Evolutionary conservation across 495 filamentous ascomycete species (phyloP).

Genomic region (Podospora australis): DNA sequence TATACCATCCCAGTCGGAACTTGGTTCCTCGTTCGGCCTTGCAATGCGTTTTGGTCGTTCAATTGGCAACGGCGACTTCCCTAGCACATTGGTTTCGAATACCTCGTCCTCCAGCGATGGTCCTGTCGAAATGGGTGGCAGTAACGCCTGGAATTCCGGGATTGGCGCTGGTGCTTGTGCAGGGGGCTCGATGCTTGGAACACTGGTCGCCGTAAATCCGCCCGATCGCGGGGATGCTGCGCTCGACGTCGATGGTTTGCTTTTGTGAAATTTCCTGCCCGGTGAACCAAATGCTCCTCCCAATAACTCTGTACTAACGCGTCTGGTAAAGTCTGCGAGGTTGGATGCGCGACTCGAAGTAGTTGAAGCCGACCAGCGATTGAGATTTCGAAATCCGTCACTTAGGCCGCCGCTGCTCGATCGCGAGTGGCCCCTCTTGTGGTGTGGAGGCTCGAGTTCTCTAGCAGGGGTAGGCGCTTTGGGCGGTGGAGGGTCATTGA

Average conservation of each 20-base stretch:
- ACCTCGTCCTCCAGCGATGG: slow-evolving; percentile 33
- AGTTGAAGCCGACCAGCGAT: slow-evolving; percentile 79
- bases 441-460: slow-evolving; percentile 21
- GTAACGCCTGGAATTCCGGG: slow-evolving; percentile 27
- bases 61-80: slow-evolving; percentile 4
- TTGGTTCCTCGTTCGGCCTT: slow-evolving; percentile 12
- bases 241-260: slow-evolving; percentile 23
- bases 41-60: slow-evolving; percentile 5
- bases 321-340: slow-evolving; percentile 49
- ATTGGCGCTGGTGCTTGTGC: slow-evolving; percentile 14
- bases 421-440: slow-evolving; percentile 34
- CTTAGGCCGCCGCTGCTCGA: slow-evolving; percentile 43
- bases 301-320: slow-evolving; percentile 42
- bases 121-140: slow-evolving; percentile 33
- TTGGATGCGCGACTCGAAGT: slow-evolving; percentile 59
- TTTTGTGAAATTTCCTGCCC: slow-evolving; percentile 23
- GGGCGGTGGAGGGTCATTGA: slow-evolving; percentile 25
- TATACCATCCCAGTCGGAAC: slow-evolving; percentile 22
- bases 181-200: slow-evolving; percentile 17
- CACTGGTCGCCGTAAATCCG: neutral
- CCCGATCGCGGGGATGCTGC: slow-evolving; percentile 18
- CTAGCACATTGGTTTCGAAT: slow-evolving; percentile 20
- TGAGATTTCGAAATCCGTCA: slow-evolving; percentile 65
- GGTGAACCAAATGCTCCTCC: slow-evolving; percentile 20
- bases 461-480: slow-evolving; percentile 16